These are phyloP conservation scores for Pichia sp. DNA, from an alignment of 1,139 yeast genomes.

Conservation along the genomic window DNA sequence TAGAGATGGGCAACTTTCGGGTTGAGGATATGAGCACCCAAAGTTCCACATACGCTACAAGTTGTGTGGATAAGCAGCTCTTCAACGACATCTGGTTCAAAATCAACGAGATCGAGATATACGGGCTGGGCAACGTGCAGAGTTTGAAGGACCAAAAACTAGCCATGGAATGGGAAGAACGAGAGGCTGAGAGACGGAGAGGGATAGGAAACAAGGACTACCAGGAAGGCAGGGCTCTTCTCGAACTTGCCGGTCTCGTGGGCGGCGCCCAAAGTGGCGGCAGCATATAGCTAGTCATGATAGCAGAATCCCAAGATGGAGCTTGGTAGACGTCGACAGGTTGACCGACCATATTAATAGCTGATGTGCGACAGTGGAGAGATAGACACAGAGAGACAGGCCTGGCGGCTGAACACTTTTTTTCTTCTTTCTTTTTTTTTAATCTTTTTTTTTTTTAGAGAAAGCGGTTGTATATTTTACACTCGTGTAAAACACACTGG, in stretches of 20 bases:
- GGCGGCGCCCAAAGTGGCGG: slow-evolving; percentile 73
- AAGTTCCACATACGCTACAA: slow-evolving; percentile 5
- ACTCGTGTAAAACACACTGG: too few relatives aligned
- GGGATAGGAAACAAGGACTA: slow-evolving; percentile 55
- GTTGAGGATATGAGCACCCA: slow-evolving; percentile 42
- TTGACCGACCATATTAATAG: too few relatives aligned
- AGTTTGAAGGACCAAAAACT: slow-evolving; percentile 72
- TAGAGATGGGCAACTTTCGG: slow-evolving; percentile 79
- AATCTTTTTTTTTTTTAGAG: too few relatives aligned
- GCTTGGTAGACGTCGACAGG: too few relatives aligned
- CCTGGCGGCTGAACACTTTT: too few relatives aligned
- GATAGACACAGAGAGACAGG: too few relatives aligned
- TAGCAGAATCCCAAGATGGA: too few relatives aligned
- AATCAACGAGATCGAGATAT: slow-evolving; percentile 76
- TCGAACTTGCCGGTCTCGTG: slow-evolving; percentile 87
- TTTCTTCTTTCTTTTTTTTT: too few relatives aligned
- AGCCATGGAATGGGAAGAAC: slow-evolving; percentile 89
- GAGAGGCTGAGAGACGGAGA: slow-evolving; percentile 76
- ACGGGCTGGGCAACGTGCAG: slow-evolving; percentile 82
- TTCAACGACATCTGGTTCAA: slow-evolving; percentile 61
- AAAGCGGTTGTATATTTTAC: too few relatives aligned
- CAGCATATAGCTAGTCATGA: not conserved
- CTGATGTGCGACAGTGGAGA: too few relatives aligned
- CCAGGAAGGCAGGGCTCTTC: slow-evolving; percentile 78
- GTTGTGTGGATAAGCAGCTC: not conserved